These are phyloP conservation scores for Starmerella stigmatis DNA, from an alignment of 805 yeast species.

Conservation along the genomic window DNA sequence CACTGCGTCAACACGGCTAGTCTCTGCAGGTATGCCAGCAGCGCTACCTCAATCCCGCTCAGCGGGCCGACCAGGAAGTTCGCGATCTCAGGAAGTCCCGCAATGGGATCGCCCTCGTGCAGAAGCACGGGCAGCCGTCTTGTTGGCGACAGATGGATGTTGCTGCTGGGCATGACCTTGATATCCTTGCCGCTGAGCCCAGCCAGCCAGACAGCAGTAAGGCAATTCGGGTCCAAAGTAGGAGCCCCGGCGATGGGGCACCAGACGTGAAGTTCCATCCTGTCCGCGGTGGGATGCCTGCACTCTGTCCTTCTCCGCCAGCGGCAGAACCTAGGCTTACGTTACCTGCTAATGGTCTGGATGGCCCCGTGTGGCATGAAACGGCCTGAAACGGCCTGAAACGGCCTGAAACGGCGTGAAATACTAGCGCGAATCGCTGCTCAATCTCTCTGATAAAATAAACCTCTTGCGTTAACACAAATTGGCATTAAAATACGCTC, in stretches of 20 bases:
- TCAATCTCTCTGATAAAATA: too few species aligned
- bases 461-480: too few species aligned
- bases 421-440: too few species aligned
- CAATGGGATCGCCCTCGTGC: slow-evolving; percentile 11
- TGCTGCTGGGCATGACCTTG: slow-evolving; percentile 25
- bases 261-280: slow-evolving; percentile 30
- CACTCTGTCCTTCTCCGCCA: not conserved
- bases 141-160: slow-evolving; percentile 20
- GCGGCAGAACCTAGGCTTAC: not conserved
- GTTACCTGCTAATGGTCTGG: too few species aligned
- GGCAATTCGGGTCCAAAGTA: slow-evolving; percentile 29
- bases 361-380: too few species aligned
- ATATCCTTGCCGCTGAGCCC: slow-evolving; percentile 12
- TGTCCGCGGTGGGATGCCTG: too few species aligned
- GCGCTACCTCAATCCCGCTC: slow-evolving; percentile 15
- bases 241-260: slow-evolving; percentile 23
- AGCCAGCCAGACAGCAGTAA: slow-evolving; percentile 28
- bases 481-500: too few species aligned
- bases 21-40: slow-evolving; percentile 18
- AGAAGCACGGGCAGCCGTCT: slow-evolving; percentile 27
- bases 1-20: slow-evolving; percentile 21
- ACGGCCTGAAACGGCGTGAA: too few species aligned
- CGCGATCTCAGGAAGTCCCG: slow-evolving; percentile 26
- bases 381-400: too few species aligned
- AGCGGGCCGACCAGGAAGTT: slow-evolving; percentile 14